Base-by-base conservation (phyloP, 257 asterid genomes). In the Solanum tarijense region DNA sequence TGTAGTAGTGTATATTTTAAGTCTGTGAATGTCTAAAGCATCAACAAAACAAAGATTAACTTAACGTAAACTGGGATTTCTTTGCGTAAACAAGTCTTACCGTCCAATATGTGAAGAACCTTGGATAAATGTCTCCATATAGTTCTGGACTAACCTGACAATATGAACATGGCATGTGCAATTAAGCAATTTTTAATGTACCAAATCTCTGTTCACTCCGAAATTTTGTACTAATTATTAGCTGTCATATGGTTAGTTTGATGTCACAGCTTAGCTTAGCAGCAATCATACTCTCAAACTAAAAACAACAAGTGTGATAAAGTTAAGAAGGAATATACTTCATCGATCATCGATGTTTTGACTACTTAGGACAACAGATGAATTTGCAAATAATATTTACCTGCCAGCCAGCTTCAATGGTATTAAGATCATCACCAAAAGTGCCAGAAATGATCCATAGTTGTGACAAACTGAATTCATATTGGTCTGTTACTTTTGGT, bases 381-480 rank as follows among this genome's bases (percentile, higher is more conserved):
- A 75, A 75, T 36, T 23, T 75, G 58, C 55, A 38, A 23, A 75
- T 18, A 14, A 32, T 32, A 73, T 23, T 11, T 76, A 83, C 87
- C 87, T 84, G 87, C 87, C 87, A 65, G 21, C 87, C 87, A 62
- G 87, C 78, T 65, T 84, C 87, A 84, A 84, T 62, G 60, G 62
- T 84, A 55, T 84, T 83, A 31, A 83, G 87, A 83, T 83, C 87
- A 34, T 83, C 52, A 39, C 75, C 87, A 83, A 83, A 83, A 55
- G 58, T 60, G 55, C 87, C 87, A 60, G 87, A 83, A 18, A 83
- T 83, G 12, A 83, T 71, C 87, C 87, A 83, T 34, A 83, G 43
- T n/a, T 83, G 87, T 83, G 87, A 83, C 75, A 83, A 14, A 84
- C 87, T 84, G 78, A 84, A 84, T 65, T 84, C 87, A 84, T 84